Conservation (phyloP, 306 rosid species). For the Vigna radiata region DNA sequence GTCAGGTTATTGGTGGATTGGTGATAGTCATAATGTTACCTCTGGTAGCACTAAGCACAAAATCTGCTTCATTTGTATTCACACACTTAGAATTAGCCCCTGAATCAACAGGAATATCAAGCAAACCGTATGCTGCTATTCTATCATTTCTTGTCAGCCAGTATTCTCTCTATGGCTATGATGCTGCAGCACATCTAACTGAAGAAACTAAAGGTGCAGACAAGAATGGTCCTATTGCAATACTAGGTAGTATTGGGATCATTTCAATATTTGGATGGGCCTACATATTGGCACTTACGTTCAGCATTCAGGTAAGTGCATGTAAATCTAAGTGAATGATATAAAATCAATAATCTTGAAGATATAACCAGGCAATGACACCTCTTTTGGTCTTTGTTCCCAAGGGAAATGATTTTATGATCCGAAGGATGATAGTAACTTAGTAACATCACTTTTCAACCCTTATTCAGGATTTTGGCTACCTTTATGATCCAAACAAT, state of each 20-base stretch:
- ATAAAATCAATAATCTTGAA: conserved; percentile 20
- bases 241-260: conserved; percentile 78
- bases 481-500: conserved; percentile 67
- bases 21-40: conserved; percentile 84
- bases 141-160: conserved; percentile 86
- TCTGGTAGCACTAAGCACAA: conserved; percentile 66
- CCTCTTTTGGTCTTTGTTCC: neutral
- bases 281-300: conserved; percentile 85
- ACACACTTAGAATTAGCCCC: conserved; percentile 64
- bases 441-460: conserved; percentile 27
- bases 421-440: conserved; percentile 13
- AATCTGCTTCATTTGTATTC: conserved; percentile 83
- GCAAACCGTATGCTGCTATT: conserved; percentile 90
- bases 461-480: conserved; percentile 63
- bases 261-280: conserved; percentile 89
- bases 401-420: conserved; percentile 6
- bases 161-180: conserved; percentile 87
- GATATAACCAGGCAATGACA: neutral
- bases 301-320: conserved; percentile 79
- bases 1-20: conserved; percentile 75
- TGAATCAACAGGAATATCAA: conserved; percentile 69
- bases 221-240: conserved; percentile 86
- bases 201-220: conserved; percentile 94
- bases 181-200: conserved; percentile 92
- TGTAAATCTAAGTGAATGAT: neutral